Evolutionary conservation across 2,329 filamentous ascomycete genomes (phyloP), one percentile per base, ranked within the genome.

Genomic region (Venturia asperata): DNA sequence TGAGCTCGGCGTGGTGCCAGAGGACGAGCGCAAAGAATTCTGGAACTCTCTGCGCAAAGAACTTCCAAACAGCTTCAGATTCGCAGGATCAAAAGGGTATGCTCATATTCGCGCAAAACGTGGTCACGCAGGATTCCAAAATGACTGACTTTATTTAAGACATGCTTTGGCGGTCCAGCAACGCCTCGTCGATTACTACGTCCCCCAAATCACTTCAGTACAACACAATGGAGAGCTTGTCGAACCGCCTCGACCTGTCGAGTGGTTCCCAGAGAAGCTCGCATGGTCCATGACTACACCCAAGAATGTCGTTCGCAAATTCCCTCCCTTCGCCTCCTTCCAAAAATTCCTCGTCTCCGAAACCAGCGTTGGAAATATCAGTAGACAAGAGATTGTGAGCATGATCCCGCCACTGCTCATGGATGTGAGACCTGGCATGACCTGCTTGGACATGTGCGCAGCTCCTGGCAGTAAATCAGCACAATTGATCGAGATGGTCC

Each of bases 281-380:
- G 94, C 94, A 62, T 99, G 95, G 89, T 92, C 87, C 77, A 97
- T 97, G 92, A 96, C 92, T 58, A 97, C 93, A 6, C 91, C 94
- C 68, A 99, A 97, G 83, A 92, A 96, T 73, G 88, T 97, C 69
- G 85, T 99, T 68, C 89, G 94, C 71, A 92, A 92, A 74, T 96
- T 96, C 76, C 87, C 91, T 43, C 94, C 94, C 2, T 99, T 99
- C 75, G 88, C 92, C 62, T 89, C 90, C 37, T 97, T 99, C 78
- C 94, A 99, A 76, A 96, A 95, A 75, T 99, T 97, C 80, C 83
- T 99, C 62, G 94, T 99, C 62, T 95, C 93, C 63, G 94, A 99
- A 82, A 97, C 94, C 4, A 92, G 90, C 65, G 92, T 97, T 27
- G 94, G 94, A 72, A 99, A 97, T 76, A 97, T 99, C 72, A 96